Conservation (phyloP, 306 rosid species). For the Begonia fuchsioides region DNA sequence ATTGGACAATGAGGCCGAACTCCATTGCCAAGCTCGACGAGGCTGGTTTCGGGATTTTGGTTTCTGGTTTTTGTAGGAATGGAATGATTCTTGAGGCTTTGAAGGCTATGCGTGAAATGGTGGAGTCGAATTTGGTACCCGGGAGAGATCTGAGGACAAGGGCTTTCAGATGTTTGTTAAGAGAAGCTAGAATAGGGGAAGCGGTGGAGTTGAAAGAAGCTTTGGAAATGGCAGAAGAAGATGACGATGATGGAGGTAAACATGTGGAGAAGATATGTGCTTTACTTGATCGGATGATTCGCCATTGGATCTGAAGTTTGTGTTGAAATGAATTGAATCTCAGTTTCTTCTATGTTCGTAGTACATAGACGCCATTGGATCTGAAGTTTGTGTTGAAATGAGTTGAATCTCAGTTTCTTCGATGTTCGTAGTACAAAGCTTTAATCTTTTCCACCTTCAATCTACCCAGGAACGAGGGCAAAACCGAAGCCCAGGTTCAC, state of each 20-base stretch:
- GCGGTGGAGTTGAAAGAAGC: conserved; percentile 29
- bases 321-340: too few species aligned
- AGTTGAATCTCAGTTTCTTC: too few species aligned
- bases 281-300: conserved; percentile 23
- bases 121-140: conserved; percentile 7
- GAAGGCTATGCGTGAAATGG: conserved; percentile 33
- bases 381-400: too few species aligned
- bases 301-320: too few species aligned
- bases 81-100: conserved; percentile 35
- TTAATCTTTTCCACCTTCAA: too few species aligned
- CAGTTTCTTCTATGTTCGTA: too few species aligned
- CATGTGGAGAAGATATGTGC: conserved; percentile 15
- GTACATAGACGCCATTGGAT: too few species aligned
- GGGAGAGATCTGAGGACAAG: conserved; percentile 2
- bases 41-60: conserved; percentile 20
- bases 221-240: conserved; percentile 9
- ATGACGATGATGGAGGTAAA: conserved; percentile 5
- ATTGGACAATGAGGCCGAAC: conserved; percentile 37
- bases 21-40: conserved; percentile 28
- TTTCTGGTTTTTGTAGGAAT: conserved; percentile 27
- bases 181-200: conserved; percentile 40
- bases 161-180: conserved; percentile 30
- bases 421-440: too few species aligned
- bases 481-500: too few species aligned
- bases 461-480: too few species aligned